Conservation (phyloP, 1,284 basidiomycete genomes). For the Leccinum griseonigrum region DNA sequence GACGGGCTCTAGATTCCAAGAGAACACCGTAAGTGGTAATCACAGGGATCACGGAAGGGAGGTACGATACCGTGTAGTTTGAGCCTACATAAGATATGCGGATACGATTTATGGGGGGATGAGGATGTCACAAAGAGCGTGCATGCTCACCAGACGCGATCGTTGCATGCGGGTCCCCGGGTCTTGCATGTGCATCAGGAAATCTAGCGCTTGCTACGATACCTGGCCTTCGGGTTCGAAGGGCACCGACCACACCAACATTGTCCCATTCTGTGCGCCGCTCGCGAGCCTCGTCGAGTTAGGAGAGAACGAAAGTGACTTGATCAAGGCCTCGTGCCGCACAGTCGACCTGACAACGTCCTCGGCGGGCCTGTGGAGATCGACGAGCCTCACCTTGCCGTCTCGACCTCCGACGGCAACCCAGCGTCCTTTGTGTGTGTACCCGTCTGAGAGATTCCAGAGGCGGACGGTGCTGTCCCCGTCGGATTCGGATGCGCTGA, state of each 20-base stretch:
- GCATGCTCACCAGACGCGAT: conserved; percentile 72
- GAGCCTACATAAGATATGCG: conserved; percentile 49
- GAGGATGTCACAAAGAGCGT: not conserved
- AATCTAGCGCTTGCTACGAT: conserved; percentile 81
- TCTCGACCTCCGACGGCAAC: conserved; percentile 20
- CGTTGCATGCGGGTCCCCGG: conserved; percentile 65
- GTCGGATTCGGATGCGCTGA: conserved; percentile 17
- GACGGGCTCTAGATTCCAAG: conserved; percentile 62
- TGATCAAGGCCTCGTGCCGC: conserved; percentile 7
- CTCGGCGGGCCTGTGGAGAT: conserved; percentile 6
- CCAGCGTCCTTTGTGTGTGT: conserved; percentile 13
- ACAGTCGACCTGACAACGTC: not conserved
- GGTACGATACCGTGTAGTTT: conserved; percentile 59
- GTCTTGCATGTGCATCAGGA: conserved; percentile 68
- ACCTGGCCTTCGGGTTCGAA: conserved; percentile 70
- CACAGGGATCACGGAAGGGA: not conserved
- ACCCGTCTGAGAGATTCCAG: conserved; percentile 13
- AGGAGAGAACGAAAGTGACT: conserved; percentile 23
- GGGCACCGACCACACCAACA: conserved; percentile 23
- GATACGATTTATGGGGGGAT: not conserved
- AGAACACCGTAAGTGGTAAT: conserved; percentile 3
- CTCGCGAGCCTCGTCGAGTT: conserved; percentile 18
- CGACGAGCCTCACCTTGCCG: conserved; percentile 13
- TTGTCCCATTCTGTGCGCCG: conserved; percentile 18
- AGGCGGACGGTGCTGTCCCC: conserved; percentile 20